These are phyloP conservation scores for Brettanomyces custersianus DNA, from an alignment of 805 yeast species.

Conservation along the genomic window DNA sequence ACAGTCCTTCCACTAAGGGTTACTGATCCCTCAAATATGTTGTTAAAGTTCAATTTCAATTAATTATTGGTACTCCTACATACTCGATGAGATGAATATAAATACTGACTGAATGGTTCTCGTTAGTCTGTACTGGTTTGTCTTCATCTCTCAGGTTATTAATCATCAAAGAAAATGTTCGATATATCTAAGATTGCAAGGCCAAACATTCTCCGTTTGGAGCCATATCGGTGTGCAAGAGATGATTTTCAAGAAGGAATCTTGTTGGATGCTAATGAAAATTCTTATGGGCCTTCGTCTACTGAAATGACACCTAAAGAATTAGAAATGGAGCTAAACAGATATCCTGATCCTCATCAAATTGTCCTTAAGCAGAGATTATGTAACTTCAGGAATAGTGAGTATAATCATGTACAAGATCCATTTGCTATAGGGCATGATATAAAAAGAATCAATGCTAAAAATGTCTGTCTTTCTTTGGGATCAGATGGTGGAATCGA, in stretches of 20 bases:
- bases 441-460: constrained; percentile 28
- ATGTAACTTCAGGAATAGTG: constrained; percentile 59
- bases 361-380: constrained; percentile 61
- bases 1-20: too few species aligned
- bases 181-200: constrained; percentile 55
- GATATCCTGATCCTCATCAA: constrained; percentile 98
- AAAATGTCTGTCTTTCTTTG: constrained; percentile 84
- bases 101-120: too few species aligned
- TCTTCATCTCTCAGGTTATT: too few species aligned
- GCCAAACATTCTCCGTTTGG: constrained; percentile 73
- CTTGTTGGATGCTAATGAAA: constrained; percentile 91
- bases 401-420: constrained; percentile 14
- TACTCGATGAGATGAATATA: too few species aligned
- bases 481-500: constrained; percentile 97
- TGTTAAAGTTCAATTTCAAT: too few species aligned
- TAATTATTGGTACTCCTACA: too few species aligned
- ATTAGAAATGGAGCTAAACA: constrained; percentile 50
- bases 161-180: constrained; percentile 29
- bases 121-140: too few species aligned
- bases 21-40: too few species aligned
- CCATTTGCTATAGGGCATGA: constrained; percentile 10
- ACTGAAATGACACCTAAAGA: constrained; percentile 36
- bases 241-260: constrained; percentile 89
- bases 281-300: constrained; percentile 87
- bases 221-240: constrained; percentile 94